Conservation (phyloP, 2,329 filamentous ascomycete species). For the Zymoseptoria pseudotritici region DNA sequence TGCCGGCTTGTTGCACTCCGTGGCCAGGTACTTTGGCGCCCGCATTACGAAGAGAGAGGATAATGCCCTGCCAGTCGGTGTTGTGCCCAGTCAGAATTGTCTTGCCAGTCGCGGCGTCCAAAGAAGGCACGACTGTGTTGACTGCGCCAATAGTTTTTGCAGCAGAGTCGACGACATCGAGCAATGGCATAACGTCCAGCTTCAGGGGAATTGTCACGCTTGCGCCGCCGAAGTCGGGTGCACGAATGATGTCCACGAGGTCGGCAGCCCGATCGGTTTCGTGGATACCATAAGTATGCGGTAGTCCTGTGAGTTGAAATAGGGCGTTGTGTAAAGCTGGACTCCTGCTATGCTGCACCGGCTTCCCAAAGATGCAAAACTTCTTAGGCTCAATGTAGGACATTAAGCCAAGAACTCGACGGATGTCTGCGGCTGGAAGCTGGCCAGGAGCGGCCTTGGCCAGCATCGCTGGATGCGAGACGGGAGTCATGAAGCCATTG, state of each 20-base stretch:
- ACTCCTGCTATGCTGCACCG: slow-evolving; percentile 73
- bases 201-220: slow-evolving; percentile 96
- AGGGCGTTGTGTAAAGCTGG: slow-evolving; percentile 84
- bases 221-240: slow-evolving; percentile 76
- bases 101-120: slow-evolving; percentile 31
- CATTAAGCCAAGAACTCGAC: slow-evolving; percentile 66
- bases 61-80: slow-evolving; percentile 94
- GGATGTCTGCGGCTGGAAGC: slow-evolving; percentile 82
- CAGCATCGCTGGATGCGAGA: slow-evolving; percentile 81
- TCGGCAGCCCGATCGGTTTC: slow-evolving; percentile 64
- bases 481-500: slow-evolving; percentile 89
- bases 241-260: slow-evolving; percentile 58
- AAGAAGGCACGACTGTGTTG: slow-evolving; percentile 74
- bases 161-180: slow-evolving; percentile 74
- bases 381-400: slow-evolving; percentile 68
- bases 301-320: slow-evolving; percentile 68
- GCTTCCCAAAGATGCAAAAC: slow-evolving; percentile 84
- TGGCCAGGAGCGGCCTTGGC: slow-evolving; percentile 93
- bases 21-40: slow-evolving; percentile 45
- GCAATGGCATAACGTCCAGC: slow-evolving; percentile 70
- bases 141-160: slow-evolving; percentile 82
- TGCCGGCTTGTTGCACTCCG: slow-evolving; percentile 46
- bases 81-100: slow-evolving; percentile 69
- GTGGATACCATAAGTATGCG: slow-evolving; percentile 68
- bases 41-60: slow-evolving; percentile 63